A percentile compares a stretch with the other conserved stretches of the same genome.
These are phyloP conservation scores for Eucalyptus marginata DNA, from an alignment of 345 rosid genomes.

Conservation along the genomic window DNA sequence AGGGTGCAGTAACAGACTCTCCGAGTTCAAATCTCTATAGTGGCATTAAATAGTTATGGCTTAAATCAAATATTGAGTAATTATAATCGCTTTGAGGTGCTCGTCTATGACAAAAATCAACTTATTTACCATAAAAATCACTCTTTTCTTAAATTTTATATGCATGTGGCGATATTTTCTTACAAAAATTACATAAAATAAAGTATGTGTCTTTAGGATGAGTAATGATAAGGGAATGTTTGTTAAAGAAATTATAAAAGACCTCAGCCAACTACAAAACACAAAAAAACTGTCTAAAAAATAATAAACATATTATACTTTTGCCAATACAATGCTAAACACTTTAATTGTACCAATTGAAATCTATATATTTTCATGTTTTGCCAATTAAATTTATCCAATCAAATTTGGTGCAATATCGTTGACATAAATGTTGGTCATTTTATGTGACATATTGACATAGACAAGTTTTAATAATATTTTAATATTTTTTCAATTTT, in stretches of 20 bases:
- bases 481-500: too few relatives aligned
- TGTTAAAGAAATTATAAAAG: background rate
- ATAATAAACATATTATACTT: too few relatives aligned
- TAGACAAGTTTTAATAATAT: too few relatives aligned
- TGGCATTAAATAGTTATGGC: background rate
- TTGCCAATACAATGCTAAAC: too few relatives aligned
- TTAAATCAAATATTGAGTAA: background rate
- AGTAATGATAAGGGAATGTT: background rate
- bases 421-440: rapidly evolving
- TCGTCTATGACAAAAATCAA: background rate
- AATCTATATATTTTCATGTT: too few relatives aligned
- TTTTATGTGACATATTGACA: too few relatives aligned
- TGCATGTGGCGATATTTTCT: background rate
- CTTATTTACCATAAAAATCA: background rate
- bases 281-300: rapidly evolving
- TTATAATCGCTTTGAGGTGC: background rate
- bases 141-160: background rate
- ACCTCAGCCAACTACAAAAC: background rate
- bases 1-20: background rate
- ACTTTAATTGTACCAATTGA: too few relatives aligned
- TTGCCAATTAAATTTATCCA: too few relatives aligned
- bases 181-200: background rate
- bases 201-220: background rate
- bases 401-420: too few relatives aligned
- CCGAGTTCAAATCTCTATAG: background rate